Evolutionary conservation across 1,139 yeast genomes (phyloP).

Genomic region (Protomyces inundatus): DNA sequence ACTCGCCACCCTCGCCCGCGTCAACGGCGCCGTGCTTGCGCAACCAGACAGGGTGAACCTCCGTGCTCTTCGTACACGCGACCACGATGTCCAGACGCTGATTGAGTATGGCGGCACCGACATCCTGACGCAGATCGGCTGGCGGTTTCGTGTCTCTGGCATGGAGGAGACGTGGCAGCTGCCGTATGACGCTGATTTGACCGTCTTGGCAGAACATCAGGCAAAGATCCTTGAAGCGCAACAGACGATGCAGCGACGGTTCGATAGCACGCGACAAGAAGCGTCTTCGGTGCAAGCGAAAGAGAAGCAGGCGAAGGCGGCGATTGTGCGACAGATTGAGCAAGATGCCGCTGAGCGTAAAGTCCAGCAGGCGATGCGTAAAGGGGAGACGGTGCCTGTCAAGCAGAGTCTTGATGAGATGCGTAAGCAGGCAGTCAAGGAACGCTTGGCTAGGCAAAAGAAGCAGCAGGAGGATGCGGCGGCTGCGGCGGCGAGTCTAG

Average conservation of each 20-base stretch:
- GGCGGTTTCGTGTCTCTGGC: slow-evolving; percentile 14
- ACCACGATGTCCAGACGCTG: slow-evolving; percentile 6
- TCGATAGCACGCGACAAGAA: background rate
- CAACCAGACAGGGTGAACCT: slow-evolving; percentile 10
- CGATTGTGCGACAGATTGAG: slow-evolving; percentile 21
- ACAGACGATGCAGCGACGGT: slow-evolving; percentile 1
- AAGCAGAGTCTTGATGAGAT: slow-evolving; percentile 17
- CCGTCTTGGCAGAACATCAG: background rate
- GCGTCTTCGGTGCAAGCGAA: background rate
- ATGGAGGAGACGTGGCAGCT: slow-evolving; percentile 22
- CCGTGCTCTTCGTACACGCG: slow-evolving; percentile 11
- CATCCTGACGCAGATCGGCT: slow-evolving; percentile 16
- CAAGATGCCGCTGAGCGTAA: slow-evolving; percentile 15
- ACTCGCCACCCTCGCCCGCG: slow-evolving; percentile 14
- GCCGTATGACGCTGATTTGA: slow-evolving; percentile 17
- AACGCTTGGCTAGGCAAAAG: slow-evolving; percentile 12
- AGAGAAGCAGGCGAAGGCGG: slow-evolving; percentile 16
- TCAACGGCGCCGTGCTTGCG: slow-evolving; percentile 1
- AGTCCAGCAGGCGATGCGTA: slow-evolving; percentile 11
- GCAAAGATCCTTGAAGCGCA: slow-evolving; percentile 9
- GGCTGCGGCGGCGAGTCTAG: background rate
- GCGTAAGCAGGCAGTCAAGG: slow-evolving; percentile 19
- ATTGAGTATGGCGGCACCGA: slow-evolving; percentile 20
- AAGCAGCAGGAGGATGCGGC: background rate
- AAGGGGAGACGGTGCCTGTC: slow-evolving; percentile 5